Evolutionary conservation across 202 grass and related monocot species (phyloP).

Genomic region (Digitaria exilis): DNA sequence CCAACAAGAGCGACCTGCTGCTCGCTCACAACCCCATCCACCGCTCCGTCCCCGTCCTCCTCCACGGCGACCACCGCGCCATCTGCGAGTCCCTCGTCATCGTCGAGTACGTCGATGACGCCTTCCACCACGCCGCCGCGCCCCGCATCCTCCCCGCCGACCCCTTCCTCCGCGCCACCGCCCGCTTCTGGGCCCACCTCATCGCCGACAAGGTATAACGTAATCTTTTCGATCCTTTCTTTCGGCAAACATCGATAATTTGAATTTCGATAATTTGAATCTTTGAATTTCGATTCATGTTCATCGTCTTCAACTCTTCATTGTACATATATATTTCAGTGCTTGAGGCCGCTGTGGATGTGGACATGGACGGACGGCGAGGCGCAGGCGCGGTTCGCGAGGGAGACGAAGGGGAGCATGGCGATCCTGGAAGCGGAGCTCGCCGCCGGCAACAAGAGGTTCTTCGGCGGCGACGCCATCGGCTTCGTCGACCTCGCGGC

Average conservation of each 20-base stretch:
- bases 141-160: neutral
- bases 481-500: constrained; percentile 44
- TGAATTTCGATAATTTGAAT: no score
- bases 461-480: constrained; percentile 45
- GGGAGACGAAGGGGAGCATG: constrained; percentile 35
- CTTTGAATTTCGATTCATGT: no score
- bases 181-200: constrained; percentile 7
- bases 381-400: constrained; percentile 12
- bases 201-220: neutral
- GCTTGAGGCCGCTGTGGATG: constrained; percentile 30
- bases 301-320: no score
- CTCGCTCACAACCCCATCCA: constrained; percentile 23
- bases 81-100: constrained; percentile 1
- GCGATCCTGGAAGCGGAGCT: constrained; percentile 24
- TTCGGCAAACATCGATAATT: no score
- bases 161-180: constrained; percentile 1
- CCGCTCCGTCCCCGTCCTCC: constrained; percentile 35
- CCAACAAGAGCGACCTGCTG: constrained; percentile 38
- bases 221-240: no score
- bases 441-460: constrained; percentile 23
- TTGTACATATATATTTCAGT: no score
- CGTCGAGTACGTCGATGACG: constrained; percentile 14
- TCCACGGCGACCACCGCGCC: constrained; percentile 19
- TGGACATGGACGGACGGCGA: constrained; percentile 40
- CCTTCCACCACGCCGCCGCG: neutral